These are phyloP conservation scores for Pyrenula aspistea DNA, from an alignment of 495 filamentous ascomycete species.

Conservation along the genomic window DNA sequence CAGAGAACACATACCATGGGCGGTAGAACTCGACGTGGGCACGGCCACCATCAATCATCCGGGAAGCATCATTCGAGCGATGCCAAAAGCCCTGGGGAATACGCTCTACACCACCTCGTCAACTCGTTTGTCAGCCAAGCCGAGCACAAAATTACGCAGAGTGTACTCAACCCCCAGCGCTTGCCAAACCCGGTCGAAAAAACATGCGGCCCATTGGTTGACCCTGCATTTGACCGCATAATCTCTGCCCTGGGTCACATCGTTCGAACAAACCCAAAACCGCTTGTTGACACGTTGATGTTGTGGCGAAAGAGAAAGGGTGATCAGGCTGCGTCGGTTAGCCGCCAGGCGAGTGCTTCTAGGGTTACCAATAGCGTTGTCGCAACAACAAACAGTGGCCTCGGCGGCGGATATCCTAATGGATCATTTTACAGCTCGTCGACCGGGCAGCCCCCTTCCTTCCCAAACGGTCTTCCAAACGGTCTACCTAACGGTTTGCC, in stretches of 20 bases:
- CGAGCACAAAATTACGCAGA: conserved; percentile 84
- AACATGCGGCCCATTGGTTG: conserved; percentile 80
- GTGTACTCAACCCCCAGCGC: conserved; percentile 59
- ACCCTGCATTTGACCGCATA: conserved; percentile 88
- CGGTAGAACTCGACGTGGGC: conserved; percentile 53
- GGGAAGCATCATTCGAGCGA: conserved; percentile 67
- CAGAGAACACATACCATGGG: conserved; percentile 1
- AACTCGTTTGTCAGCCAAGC: conserved; percentile 76
- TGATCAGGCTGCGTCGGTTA: conserved; percentile 58
- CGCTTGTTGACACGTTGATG: conserved; percentile 95
- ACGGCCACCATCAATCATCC: conserved; percentile 69
- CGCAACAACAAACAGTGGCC: neutral
- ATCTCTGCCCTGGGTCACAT: conserved; percentile 90
- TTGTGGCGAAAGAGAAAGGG: conserved; percentile 92
- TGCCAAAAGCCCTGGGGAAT: conserved; percentile 86
- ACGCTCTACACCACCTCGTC: conserved; percentile 91
- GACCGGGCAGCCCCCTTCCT: neutral
- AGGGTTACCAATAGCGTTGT: conserved; percentile 4
- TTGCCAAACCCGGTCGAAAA: conserved; percentile 71
- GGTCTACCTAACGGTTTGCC: neutral
- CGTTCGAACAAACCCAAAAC: conserved; percentile 82
- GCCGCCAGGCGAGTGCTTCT: conserved; percentile 54
- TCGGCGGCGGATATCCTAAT: conserved; percentile 3
- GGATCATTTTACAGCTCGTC: conserved; percentile 1
- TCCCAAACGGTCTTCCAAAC: neutral